phyloP scores from a whole-genome alignment of 2,329 filamentous ascomycete species.

The Alternaria brassicae region DNA sequence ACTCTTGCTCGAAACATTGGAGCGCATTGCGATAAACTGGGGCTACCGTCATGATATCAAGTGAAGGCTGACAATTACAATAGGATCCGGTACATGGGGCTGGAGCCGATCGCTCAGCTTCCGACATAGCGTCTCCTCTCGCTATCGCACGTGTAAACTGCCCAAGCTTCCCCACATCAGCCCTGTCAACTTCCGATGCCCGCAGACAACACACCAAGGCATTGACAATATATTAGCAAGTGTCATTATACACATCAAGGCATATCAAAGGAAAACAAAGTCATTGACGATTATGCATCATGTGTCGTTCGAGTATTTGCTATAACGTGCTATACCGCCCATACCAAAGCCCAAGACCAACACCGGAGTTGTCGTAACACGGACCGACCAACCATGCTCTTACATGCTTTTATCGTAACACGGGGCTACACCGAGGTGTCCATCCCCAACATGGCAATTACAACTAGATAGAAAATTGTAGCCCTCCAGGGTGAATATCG shows the following conservation, averaged over 20 bases:
- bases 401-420: constrained; percentile 34
- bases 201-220: neutral
- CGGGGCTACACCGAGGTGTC: constrained; percentile 16
- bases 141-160: constrained; percentile 8
- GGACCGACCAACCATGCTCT: constrained; percentile 22
- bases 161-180: constrained; percentile 6
- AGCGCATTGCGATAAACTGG: neutral
- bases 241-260: too few relatives aligned
- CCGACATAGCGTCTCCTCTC: neutral
- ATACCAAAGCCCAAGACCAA: constrained; percentile 18
- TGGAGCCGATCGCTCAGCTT: neutral
- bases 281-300: constrained; percentile 22
- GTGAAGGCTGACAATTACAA: neutral
- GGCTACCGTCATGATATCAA: neutral
- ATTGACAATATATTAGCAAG: too few relatives aligned
- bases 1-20: neutral
- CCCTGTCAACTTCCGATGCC: neutral
- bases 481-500: constrained; percentile 8
- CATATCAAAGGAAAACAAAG: too few relatives aligned
- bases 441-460: constrained; percentile 29
- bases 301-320: constrained; percentile 10
- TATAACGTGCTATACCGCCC: constrained; percentile 8
- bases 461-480: constrained; percentile 28
- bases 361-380: constrained; percentile 19
- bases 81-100: neutral